These are phyloP conservation scores for Populus pruinosa DNA, from an alignment of 345 rosid genomes.

Conservation along the genomic window DNA sequence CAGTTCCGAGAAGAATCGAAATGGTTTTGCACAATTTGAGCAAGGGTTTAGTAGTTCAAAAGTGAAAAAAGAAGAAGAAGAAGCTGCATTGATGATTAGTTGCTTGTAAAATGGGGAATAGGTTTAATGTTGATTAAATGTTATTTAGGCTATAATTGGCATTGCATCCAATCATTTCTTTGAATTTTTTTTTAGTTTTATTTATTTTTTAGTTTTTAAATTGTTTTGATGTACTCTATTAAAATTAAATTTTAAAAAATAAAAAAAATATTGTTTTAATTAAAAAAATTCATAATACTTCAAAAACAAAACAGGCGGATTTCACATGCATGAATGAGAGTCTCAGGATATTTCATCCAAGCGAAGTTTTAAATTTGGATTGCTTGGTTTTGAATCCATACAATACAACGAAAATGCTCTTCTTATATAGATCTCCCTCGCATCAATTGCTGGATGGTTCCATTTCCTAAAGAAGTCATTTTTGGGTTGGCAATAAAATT, in stretches of 20 bases:
- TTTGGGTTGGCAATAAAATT: background rate
- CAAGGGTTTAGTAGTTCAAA: background rate
- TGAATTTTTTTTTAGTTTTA: too few species aligned
- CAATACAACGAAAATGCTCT: background rate
- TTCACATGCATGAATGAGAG: conserved; percentile 9
- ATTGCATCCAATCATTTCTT: too few species aligned
- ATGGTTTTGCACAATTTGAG: conserved; percentile 83
- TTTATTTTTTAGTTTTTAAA: too few species aligned
- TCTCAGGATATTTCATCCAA: background rate
- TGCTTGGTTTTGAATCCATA: background rate
- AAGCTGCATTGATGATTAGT: background rate
- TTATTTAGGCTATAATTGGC: conserved; percentile 12
- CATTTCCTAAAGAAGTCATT: background rate
- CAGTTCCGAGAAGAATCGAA: conserved; percentile 68
- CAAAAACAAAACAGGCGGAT: too few species aligned
- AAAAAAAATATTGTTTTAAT: too few species aligned
- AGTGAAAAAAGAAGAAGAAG: too few species aligned
- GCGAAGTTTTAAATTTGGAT: background rate
- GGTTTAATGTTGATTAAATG: conserved; percentile 30
- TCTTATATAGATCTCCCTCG: background rate
- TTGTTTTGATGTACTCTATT: too few species aligned
- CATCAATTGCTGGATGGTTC: background rate
- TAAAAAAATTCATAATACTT: too few species aligned
- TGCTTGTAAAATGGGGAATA: conserved; percentile 3
- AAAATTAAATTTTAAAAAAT: too few species aligned